These are phyloP conservation scores for Trypanosoma scelopori DNA, from an alignment of 208 protist genomes.

Conservation along the genomic window DNA sequence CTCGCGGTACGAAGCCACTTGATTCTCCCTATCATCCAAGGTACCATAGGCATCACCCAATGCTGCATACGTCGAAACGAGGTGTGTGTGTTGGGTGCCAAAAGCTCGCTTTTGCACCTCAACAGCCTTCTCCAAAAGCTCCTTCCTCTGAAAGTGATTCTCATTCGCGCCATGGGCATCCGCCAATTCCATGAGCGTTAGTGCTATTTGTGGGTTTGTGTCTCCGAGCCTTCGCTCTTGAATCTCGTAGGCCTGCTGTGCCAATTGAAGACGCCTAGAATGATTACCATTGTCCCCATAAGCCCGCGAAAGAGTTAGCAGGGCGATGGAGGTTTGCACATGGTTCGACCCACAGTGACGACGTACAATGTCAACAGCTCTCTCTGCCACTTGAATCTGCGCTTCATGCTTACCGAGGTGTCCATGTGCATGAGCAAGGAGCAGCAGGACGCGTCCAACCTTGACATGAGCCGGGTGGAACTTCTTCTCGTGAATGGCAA, in stretches of 20 bases:
- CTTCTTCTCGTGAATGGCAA: slow-evolving; percentile 62
- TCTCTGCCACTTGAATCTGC: slow-evolving; percentile 61
- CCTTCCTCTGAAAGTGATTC: slow-evolving; percentile 69
- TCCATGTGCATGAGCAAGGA: slow-evolving; percentile 68
- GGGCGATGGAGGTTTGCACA: slow-evolving; percentile 72
- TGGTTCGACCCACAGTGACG: slow-evolving; percentile 80
- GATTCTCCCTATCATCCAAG: slow-evolving; percentile 52
- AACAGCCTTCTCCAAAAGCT: slow-evolving; percentile 71
- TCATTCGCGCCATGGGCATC: slow-evolving; percentile 60
- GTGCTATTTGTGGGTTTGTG: slow-evolving; percentile 77
- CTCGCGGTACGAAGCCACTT: slow-evolving; percentile 72
- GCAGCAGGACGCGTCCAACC: slow-evolving; percentile 74
- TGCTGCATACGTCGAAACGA: slow-evolving; percentile 73
- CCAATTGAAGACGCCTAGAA: slow-evolving; percentile 59
- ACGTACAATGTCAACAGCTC: slow-evolving; percentile 68
- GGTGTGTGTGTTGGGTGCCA: slow-evolving; percentile 69
- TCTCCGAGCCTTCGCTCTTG: slow-evolving; percentile 70
- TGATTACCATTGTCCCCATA: slow-evolving; percentile 60
- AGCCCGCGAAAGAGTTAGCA: slow-evolving; percentile 67
- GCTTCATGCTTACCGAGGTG: slow-evolving; percentile 59
- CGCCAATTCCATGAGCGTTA: slow-evolving; percentile 73
- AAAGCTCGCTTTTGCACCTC: slow-evolving; percentile 80
- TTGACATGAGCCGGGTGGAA: slow-evolving; percentile 76
- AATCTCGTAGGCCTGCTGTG: slow-evolving; percentile 60
- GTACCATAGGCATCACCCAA: slow-evolving; percentile 66